Evolutionary conservation across 78 protist species (phyloP).

Genomic region (Anaeramoeba flamelloides): DNA sequence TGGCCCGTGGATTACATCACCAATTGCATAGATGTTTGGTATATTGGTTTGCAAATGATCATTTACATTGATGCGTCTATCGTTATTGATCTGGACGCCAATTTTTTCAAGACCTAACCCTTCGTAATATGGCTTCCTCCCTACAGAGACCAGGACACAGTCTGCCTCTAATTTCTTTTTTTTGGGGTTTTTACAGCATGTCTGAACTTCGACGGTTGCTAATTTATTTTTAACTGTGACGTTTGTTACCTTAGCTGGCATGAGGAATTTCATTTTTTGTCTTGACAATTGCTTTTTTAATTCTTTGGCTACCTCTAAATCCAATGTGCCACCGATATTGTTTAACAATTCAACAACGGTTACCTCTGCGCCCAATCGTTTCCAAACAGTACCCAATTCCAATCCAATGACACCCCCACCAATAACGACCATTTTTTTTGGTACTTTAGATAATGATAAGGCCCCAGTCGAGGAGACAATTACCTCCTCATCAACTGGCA

Average conservation of each 20-base stretch:
- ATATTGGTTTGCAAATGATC: slow-evolving; percentile 57
- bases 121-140: slow-evolving; percentile 76
- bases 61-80: slow-evolving; percentile 58
- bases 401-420: slow-evolving; percentile 99
- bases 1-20: slow-evolving; percentile 90
- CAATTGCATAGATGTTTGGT: slow-evolving; percentile 84
- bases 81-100: slow-evolving; percentile 47
- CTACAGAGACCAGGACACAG: slow-evolving; percentile 73
- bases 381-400: slow-evolving; percentile 45
- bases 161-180: slow-evolving; percentile 35
- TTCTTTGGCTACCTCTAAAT: no score
- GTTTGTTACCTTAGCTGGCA: no score
- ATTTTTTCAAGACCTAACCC: slow-evolving; percentile 65
- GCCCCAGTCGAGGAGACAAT: slow-evolving; percentile 92
- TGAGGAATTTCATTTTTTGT: background rate
- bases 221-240: no score
- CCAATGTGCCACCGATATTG: no score
- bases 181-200: background rate
- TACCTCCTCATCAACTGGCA: slow-evolving; percentile 54
- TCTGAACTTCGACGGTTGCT: slow-evolving; percentile 3
- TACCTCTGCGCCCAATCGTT: background rate
- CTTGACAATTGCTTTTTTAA: background rate
- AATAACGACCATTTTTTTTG: slow-evolving; percentile 71
- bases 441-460: slow-evolving; percentile 59
- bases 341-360: background rate